Percentiles rank a stretch among this genome's conserved stretches.
These are phyloP conservation scores for Tulasnella sp. DNA, from an alignment of 768 basidiomycete genomes.

Conservation along the genomic window DNA sequence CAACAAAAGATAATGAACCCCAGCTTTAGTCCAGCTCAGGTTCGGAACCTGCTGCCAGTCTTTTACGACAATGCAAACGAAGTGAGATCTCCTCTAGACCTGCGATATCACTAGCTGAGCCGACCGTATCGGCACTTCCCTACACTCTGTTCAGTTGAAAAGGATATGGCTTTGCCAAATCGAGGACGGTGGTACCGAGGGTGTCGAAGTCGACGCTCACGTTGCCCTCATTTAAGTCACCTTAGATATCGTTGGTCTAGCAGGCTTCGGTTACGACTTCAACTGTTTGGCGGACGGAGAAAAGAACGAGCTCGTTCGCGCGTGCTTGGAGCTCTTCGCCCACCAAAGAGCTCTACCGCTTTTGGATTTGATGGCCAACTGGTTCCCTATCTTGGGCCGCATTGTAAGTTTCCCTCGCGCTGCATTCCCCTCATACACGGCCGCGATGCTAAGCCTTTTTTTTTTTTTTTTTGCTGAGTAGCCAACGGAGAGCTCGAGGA, in stretches of 20 bases:
- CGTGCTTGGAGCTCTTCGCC: conserved; percentile 22
- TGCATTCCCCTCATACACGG: no score
- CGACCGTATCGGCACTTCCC: not conserved
- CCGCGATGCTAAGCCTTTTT: no score
- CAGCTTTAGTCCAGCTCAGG: conserved; percentile 49
- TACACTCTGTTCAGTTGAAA: conserved; percentile 15
- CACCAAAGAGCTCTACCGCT: not conserved
- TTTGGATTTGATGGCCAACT: not conserved
- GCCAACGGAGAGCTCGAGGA: not conserved
- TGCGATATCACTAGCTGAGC: not conserved
- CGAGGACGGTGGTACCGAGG: not conserved
- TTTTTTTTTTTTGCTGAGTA: not conserved
- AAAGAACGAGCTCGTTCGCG: conserved; percentile 25
- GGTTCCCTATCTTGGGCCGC: not conserved
- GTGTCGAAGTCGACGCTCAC: not conserved
- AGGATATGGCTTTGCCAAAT: conserved; percentile 17
- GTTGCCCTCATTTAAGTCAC: conserved; percentile 12
- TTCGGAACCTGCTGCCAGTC: conserved; percentile 44
- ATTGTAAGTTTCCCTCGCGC: not conserved
- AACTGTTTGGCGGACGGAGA: conserved; percentile 23
- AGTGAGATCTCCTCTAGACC: conserved; percentile 23
- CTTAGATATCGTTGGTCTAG: conserved; percentile 19
- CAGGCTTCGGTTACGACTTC: conserved; percentile 29
- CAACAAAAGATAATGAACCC: conserved; percentile 35
- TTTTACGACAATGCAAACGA: conserved; percentile 45